Percentiles rank a stretch among this genome's conserved stretches.
phyloP scores from a whole-genome alignment of 768 basidiomycete genomes.

The Lentinula boryana region DNA sequence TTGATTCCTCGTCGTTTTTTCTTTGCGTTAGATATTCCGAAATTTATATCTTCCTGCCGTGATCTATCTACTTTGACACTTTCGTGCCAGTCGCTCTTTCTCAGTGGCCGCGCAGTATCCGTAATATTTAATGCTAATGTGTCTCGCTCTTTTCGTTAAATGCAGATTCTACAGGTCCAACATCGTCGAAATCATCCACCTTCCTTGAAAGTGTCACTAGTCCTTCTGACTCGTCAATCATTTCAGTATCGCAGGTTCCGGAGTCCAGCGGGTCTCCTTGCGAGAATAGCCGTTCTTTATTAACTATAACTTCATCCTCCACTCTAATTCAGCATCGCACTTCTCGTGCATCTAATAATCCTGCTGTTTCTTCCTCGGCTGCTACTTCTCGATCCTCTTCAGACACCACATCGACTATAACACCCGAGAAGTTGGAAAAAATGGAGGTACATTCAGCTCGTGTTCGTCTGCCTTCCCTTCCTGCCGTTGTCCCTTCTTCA shows the following conservation, averaged over 20 bases:
- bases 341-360: neutral
- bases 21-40: neutral
- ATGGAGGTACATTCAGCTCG: neutral
- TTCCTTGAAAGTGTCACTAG: neutral
- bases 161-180: neutral
- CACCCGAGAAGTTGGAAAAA: neutral
- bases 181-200: neutral
- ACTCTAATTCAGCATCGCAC: neutral
- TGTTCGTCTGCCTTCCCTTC: neutral
- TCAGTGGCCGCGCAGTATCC: neutral
- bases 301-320: neutral
- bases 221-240: neutral
- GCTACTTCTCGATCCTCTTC: neutral
- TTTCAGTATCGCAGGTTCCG: neutral
- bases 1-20: neutral
- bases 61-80: conserved; percentile 1
- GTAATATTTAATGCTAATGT: neutral
- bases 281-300: neutral
- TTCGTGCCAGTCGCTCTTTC: neutral
- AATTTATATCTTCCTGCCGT: neutral
- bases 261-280: neutral
- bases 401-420: neutral
- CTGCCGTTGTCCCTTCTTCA: neutral
- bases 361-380: neutral
- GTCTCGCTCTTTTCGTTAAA: neutral